Evolutionary conservation across 805 yeast genomes (phyloP).

Genomic region (Kodamaea kaohsiungensis): DNA sequence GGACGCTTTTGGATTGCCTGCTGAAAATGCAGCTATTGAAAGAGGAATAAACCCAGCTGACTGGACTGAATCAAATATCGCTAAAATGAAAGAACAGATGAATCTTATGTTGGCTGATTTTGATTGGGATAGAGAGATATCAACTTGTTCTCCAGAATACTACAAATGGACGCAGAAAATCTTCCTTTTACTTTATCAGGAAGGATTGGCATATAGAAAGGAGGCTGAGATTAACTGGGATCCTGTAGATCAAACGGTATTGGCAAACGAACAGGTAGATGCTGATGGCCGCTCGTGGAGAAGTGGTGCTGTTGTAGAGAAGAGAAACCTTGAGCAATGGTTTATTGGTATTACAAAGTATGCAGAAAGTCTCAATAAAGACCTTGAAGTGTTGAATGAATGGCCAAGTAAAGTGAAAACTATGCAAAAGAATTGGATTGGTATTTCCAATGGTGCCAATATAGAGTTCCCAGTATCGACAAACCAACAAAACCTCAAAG

Average conservation of each 20-base stretch:
- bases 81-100: conserved; percentile 85
- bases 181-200: conserved; percentile 68
- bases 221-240: conserved; percentile 97
- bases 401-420: conserved; percentile 91
- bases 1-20: conserved; percentile 99
- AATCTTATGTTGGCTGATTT: conserved; percentile 75
- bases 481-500: conserved; percentile 35
- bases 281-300: conserved; percentile 91
- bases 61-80: conserved; percentile 85
- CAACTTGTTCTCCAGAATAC: conserved; percentile 84
- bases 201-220: conserved; percentile 82
- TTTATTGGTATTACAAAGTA: conserved; percentile 85
- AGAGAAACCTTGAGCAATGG: conserved; percentile 84
- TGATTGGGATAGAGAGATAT: conserved; percentile 90
- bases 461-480: conserved; percentile 47
- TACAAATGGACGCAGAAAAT: conserved; percentile 92
- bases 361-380: conserved; percentile 66
- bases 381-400: conserved; percentile 56
- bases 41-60: conserved; percentile 71
- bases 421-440: conserved; percentile 96
- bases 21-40: conserved; percentile 97
- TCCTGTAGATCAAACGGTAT: conserved; percentile 90
- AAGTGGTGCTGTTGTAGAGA: conserved; percentile 93
- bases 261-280: conserved; percentile 96
- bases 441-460: conserved; percentile 79